Evolutionary conservation across 2,329 filamentous ascomycete genomes (phyloP).

Genomic region (Aureobasidium sp.): DNA sequence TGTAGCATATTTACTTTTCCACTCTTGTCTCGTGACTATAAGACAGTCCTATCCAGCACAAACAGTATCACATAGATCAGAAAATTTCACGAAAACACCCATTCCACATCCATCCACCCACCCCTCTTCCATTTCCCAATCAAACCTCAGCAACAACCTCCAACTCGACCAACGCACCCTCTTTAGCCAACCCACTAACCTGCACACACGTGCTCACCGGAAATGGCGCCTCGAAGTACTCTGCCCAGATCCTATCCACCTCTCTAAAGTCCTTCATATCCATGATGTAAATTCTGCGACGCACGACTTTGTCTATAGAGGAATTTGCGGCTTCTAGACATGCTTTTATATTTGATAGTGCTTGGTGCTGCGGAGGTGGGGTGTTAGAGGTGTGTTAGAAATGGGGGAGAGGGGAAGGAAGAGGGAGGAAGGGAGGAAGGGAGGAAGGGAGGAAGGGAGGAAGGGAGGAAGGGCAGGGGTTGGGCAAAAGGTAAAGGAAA

Average conservation of each 20-base stretch:
- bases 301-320: slow-evolving; percentile 17
- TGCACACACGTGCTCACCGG: slow-evolving; percentile 21
- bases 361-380: slow-evolving; percentile 17
- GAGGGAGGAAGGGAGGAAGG: too few species aligned
- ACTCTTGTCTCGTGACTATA: too few species aligned
- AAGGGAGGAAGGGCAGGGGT: too few species aligned
- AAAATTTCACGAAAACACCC: background rate
- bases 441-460: too few species aligned
- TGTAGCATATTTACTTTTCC: too few species aligned
- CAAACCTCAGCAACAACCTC: slow-evolving; percentile 19
- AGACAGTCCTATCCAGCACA: background rate
- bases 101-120: background rate
- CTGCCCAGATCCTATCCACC: slow-evolving; percentile 18
- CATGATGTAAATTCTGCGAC: slow-evolving; percentile 19
- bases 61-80: background rate
- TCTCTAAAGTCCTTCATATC: slow-evolving; percentile 18
- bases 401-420: too few species aligned
- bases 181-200: slow-evolving; percentile 19
- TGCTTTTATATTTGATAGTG: slow-evolving; percentile 19
- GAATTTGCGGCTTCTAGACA: slow-evolving; percentile 19
- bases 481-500: too few species aligned
- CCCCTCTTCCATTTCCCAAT: background rate
- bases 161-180: slow-evolving; percentile 20
- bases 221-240: slow-evolving; percentile 16
- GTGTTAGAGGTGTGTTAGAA: too few species aligned